A percentile compares a stretch with the other conserved stretches of the same genome.
phyloP scores from a whole-genome alignment of 2,329 filamentous ascomycete species.

The Raffaelea deltoideospora region DNA sequence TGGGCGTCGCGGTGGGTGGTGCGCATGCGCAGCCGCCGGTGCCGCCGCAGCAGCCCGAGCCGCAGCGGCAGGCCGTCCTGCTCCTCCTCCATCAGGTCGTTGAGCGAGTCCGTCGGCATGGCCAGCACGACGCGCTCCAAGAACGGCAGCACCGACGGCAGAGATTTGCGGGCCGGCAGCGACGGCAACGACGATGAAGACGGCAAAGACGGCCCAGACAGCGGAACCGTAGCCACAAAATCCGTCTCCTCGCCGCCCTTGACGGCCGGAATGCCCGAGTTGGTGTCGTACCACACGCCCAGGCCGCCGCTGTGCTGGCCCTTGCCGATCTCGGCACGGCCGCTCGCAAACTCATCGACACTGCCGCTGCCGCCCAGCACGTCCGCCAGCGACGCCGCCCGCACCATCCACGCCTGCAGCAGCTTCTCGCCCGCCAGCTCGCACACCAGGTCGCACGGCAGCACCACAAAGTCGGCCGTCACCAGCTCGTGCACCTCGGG shows the following conservation, averaged over 20 bases:
- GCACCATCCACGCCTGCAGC: conserved; percentile 83
- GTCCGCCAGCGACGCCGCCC: conserved; percentile 54
- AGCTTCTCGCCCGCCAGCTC: conserved; percentile 73
- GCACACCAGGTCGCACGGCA: conserved; percentile 89
- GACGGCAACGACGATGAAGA: no score
- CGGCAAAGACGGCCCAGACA: conserved; percentile 40
- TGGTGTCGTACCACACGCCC: conserved; percentile 83
- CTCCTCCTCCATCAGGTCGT: conserved; percentile 65
- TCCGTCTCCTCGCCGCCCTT: conserved; percentile 88
- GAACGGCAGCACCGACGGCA: conserved; percentile 45
- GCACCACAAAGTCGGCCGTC: conserved; percentile 71
- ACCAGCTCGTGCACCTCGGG: conserved; percentile 68
- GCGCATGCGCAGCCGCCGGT: conserved; percentile 65
- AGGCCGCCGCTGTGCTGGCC: conserved; percentile 60
- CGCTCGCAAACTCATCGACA: background rate
- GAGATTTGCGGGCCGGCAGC: no score
- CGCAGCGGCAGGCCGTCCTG: conserved; percentile 60
- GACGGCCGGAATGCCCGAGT: conserved; percentile 48
- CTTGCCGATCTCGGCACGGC: background rate
- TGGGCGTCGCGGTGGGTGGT: conserved; percentile 82
- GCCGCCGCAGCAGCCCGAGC: conserved; percentile 57
- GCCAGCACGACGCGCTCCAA: conserved; percentile 72
- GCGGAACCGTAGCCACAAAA: conserved; percentile 65
- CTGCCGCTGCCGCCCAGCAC: conserved; percentile 27
- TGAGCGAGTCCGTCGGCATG: conserved; percentile 77